Percentiles rank a stretch among this genome's conserved stretches.
These are phyloP conservation scores for Huntiella savannae DNA, from an alignment of 2,329 filamentous ascomycete species.

Conservation along the genomic window DNA sequence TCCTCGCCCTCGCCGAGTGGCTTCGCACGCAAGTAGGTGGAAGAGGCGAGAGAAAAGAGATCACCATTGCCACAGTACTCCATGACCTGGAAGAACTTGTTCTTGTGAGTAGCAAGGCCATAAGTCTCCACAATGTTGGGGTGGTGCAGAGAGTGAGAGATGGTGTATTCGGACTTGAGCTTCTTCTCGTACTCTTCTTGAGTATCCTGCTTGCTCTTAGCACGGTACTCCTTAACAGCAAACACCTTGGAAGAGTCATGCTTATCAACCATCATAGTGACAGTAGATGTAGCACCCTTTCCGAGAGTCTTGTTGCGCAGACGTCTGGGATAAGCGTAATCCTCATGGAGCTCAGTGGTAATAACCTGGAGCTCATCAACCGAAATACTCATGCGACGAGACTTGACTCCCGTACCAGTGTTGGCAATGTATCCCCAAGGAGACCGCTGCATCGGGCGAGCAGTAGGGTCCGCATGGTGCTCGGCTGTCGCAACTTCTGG, in stretches of 20 bases:
- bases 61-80: conserved; percentile 76
- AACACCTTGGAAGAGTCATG: conserved; percentile 44
- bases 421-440: conserved; percentile 45
- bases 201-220: conserved; percentile 49
- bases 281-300: conserved; percentile 66
- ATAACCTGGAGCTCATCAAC: conserved; percentile 58
- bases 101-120: conserved; percentile 53
- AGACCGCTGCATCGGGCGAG: conserved; percentile 20
- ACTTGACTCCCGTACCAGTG: conserved; percentile 56
- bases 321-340: conserved; percentile 53
- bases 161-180: conserved; percentile 79
- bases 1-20: background rate
- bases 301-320: conserved; percentile 58
- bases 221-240: conserved; percentile 75
- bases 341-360: conserved; percentile 45
- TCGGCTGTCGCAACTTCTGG: background rate
- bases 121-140: conserved; percentile 74
- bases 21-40: conserved; percentile 40
- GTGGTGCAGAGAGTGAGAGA: conserved; percentile 68
- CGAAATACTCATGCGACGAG: conserved; percentile 55
- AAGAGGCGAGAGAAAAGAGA: conserved; percentile 54
- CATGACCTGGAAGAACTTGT: conserved; percentile 82
- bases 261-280: conserved; percentile 61
- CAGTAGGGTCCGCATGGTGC: background rate
- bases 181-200: conserved; percentile 65